Percentiles rank a stretch among this genome's conserved stretches.
Evolutionary conservation across 352 stramenopile species (phyloP).

Genomic region (Aphanomyces invadans): DNA sequence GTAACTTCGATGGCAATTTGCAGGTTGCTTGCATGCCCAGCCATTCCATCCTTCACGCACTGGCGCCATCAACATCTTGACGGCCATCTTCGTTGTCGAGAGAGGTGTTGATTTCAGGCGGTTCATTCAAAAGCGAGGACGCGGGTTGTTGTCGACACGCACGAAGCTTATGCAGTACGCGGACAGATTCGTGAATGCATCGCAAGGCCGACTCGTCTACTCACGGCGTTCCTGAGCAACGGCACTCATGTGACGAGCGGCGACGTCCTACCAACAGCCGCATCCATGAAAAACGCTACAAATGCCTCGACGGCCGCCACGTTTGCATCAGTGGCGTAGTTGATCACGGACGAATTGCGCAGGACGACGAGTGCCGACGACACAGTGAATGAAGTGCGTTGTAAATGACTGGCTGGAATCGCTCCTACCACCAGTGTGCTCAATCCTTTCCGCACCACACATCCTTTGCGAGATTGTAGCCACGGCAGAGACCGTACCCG

Average conservation of each 20-base stretch:
- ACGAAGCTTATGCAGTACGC: background rate
- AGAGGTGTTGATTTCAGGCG: background rate
- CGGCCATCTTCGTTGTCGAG: no score
- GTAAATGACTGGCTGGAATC: background rate
- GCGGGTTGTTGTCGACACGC: background rate
- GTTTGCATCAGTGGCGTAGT: background rate
- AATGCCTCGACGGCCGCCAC: background rate
- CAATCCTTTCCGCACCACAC: no score
- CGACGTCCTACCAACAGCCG: background rate
- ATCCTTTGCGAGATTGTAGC: no score
- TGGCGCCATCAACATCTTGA: no score
- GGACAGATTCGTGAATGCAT: slow-evolving; percentile 1
- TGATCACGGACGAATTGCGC: background rate
- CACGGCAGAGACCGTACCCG: background rate
- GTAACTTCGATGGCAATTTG: no score
- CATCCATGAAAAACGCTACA: background rate
- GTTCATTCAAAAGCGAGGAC: background rate
- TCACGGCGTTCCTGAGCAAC: no score
- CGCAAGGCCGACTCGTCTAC: background rate
- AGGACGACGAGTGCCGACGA: background rate
- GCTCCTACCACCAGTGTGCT: background rate
- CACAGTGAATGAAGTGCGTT: background rate
- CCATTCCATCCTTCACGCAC: no score
- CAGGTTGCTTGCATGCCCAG: no score
- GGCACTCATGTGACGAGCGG: background rate